Evolutionary conservation across 2,329 filamentous ascomycete genomes (phyloP), one percentile per base, ranked within the genome.

Genomic region (Aspergillus ochraceoroseus): DNA sequence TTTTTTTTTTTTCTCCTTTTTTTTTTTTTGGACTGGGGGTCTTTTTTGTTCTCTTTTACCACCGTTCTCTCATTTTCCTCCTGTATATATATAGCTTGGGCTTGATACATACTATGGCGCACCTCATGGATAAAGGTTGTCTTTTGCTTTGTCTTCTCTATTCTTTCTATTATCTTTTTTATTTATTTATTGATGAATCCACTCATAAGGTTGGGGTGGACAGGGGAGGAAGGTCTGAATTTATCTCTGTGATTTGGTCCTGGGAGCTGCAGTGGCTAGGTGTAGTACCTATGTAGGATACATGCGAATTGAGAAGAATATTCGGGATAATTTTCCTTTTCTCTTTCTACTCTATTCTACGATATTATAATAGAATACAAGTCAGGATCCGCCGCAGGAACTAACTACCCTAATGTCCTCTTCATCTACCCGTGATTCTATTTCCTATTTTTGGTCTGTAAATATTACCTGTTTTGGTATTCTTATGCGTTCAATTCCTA

Each of bases 71-170:
- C n/a, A n/a, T n/a, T n/a, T n/a, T 36, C 33, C 17, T 32, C 17
- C 27, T 46, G 39, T 39, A 41, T 46, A 46, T 42, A 43, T 38
- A 25, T 29, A 25, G 17, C 20, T 22, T 27, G 36, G 20, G 33
- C 26, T 18, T 37, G 28, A 35, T 20, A 41, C 42, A 41, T 44
- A 35, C 22, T 32, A 23, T 28, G 37, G 42, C 42, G 42, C 23
- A 32, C 17, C 20, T 22, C 22, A 35, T 28, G 37, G 32, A 33
- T 40, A 44, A 36, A 41, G 37, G 31, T 8, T 25, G 12, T 34
- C 8, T 4, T 22, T 37, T 20, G 14, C 3, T 11, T 12, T 26
- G 12, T 27, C 14, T 31, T 36, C 18, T 19, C 12, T 17, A 15
- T 15, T n/a, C 17, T 14, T 7, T 15, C 19, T n/a, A n/a, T 12